phyloP scores from a whole-genome alignment of 352 stramenopile genomes.

The Phytophthora tentaculata region DNA sequence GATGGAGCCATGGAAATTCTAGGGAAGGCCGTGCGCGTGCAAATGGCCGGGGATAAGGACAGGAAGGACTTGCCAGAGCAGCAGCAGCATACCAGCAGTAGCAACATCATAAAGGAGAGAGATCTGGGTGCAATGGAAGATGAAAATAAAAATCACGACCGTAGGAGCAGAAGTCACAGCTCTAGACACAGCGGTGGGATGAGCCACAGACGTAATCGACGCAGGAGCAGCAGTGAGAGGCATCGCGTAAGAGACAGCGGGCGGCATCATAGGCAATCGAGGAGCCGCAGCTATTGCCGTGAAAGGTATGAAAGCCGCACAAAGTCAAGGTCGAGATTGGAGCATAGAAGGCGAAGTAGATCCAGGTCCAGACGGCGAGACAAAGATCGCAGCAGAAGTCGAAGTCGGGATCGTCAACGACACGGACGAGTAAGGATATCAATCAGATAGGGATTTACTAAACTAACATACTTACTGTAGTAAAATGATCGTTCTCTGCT shows the following conservation, averaged over 20 bases:
- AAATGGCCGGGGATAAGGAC: conserved; percentile 63
- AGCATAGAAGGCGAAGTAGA: conserved; percentile 20
- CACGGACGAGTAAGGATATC: conserved; percentile 10
- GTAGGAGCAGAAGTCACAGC: conserved; percentile 7
- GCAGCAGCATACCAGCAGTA: neutral
- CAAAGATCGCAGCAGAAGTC: conserved; percentile 20
- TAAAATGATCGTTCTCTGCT: no score
- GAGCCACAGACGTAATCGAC: conserved; percentile 4
- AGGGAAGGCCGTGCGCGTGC: conserved; percentile 75
- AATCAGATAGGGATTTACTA: no score
- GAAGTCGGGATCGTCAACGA: conserved; percentile 16
- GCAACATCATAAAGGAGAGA: neutral
- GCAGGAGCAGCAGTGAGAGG: conserved; percentile 20
- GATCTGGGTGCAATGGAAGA: neutral
- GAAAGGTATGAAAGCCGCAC: conserved; percentile 3
- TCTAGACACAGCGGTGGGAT: conserved; percentile 3
- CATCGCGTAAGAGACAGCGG: conserved; percentile 4
- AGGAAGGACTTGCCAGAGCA: conserved; percentile 15
- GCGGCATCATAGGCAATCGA: conserved; percentile 5
- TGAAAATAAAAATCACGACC: neutral
- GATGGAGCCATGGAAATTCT: conserved; percentile 62
- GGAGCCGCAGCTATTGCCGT: conserved; percentile 7
- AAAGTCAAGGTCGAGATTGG: conserved; percentile 20
- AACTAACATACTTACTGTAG: no score
- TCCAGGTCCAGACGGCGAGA: conserved; percentile 14